Evolutionary conservation across 106 monocot genomes (phyloP), one percentile per base, ranked within the genome.

Genomic region (Apostasia ramifera): DNA sequence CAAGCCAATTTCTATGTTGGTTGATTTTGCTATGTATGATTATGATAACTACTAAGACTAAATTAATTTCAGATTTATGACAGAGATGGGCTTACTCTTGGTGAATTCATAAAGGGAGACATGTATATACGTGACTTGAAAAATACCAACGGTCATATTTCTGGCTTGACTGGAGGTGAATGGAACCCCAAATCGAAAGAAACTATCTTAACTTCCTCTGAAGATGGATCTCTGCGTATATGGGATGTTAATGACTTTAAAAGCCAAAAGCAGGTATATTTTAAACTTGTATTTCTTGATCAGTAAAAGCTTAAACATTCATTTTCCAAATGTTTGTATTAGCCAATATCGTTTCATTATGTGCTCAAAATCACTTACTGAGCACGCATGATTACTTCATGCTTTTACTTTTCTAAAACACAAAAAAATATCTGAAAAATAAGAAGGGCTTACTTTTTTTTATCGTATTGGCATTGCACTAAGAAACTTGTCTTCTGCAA

Each of bases 91-190:
- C 82, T 98, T 61, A 93, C 87, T 8, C 80, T 98, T 57, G 98
- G 98, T 56, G 98, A 98, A 77, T 98, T 90, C 66, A 76, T 93
- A 61, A 98, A 90, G 74, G 98, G 98, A 8, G 98, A 98, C 56
- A 98, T 98, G 98, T 98, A 98, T 76, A 98, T 98, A 57, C 92
- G 93, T 65, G 98, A 98, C 70, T 72, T 98, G 50, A 98, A 98
- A 71, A 93, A 98, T 76, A 98, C 98, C 45, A 98, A 98, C 66
- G 98, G 98, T 5, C 98, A 98, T 61, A 98, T 98, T 55, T 83
- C 87, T 81, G 98, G 98, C 45, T 76, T 98, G 73, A 98, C 93
- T 52, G 81, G 83, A 64, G 98, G 98, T 76, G 93, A 98, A 70
- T 98, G 98, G 93, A 93, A 85, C 68, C 98, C 98, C 1, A 98